Evolutionary conservation across 306 rosid genomes (phyloP).

Genomic region (Quercus wislizeni): DNA sequence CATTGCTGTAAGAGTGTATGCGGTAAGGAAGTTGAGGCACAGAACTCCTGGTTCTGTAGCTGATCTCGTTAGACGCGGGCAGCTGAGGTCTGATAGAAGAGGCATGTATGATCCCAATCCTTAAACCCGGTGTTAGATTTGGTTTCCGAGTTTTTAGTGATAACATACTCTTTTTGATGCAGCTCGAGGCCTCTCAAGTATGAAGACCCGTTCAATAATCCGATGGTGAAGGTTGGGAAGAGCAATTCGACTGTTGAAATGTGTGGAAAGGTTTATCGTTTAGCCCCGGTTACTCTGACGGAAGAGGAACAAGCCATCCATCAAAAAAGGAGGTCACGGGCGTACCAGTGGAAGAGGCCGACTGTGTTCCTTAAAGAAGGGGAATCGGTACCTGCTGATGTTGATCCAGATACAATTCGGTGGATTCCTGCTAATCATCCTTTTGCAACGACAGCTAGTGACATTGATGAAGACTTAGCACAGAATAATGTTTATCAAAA

Average conservation of each 20-base stretch:
- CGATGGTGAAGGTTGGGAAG: slow-evolving; percentile 79
- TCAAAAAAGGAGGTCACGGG: slow-evolving; percentile 85
- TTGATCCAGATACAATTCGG: slow-evolving; percentile 83
- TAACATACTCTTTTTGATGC: slow-evolving; percentile 12
- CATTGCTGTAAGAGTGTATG: slow-evolving; percentile 34
- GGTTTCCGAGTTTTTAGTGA: not conserved
- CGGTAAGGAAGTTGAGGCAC: slow-evolving; percentile 40
- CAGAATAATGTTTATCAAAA: slow-evolving; percentile 84
- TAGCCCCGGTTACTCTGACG: slow-evolving; percentile 93
- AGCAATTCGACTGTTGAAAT: slow-evolving; percentile 73
- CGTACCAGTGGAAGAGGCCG: slow-evolving; percentile 98
- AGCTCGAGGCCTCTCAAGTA: slow-evolving; percentile 86
- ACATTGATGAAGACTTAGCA: slow-evolving; percentile 82
- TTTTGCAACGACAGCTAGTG: slow-evolving; percentile 84
- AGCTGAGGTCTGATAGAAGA: slow-evolving; percentile 93
- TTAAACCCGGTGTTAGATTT: not conserved
- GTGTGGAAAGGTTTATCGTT: slow-evolving; percentile 91
- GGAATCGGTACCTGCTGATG: slow-evolving; percentile 74
- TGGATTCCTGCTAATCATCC: slow-evolving; percentile 98
- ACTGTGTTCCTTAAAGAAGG: slow-evolving; percentile 88
- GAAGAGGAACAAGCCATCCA: slow-evolving; percentile 75
- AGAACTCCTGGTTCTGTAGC: slow-evolving; percentile 81
- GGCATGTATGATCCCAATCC: slow-evolving; percentile 91
- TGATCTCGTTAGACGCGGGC: slow-evolving; percentile 93
- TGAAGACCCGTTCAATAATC: slow-evolving; percentile 93